These are phyloP conservation scores for Mrakia gelida DNA, from an alignment of 768 basidiomycete species.

Conservation along the genomic window DNA sequence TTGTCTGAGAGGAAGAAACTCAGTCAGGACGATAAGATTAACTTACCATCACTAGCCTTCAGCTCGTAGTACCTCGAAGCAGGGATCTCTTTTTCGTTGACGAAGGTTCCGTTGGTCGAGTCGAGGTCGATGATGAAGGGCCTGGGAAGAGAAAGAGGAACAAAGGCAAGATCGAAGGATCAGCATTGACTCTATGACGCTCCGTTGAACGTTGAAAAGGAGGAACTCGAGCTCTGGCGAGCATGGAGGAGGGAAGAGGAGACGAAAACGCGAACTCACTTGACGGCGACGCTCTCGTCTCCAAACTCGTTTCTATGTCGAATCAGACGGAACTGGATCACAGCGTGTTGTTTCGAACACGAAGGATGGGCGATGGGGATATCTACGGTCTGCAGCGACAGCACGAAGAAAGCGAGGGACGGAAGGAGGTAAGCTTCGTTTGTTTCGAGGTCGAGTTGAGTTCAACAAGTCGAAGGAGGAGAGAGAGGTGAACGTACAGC, in stretches of 20 bases:
- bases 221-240: too few relatives aligned
- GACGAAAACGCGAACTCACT: conserved; percentile 55
- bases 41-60: conserved; percentile 69
- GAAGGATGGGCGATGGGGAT: conserved; percentile 93
- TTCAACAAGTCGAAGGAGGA: neutral
- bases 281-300: conserved; percentile 64
- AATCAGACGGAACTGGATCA: conserved; percentile 88
- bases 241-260: neutral
- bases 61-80: conserved; percentile 82
- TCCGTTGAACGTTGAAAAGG: neutral
- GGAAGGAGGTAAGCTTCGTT: neutral
- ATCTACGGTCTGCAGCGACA: conserved; percentile 48
- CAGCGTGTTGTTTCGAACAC: conserved; percentile 97
- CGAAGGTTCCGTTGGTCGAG: conserved; percentile 92
- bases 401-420: too few relatives aligned
- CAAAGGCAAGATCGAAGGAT: neutral
- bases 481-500: conserved; percentile 54
- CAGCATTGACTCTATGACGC: too few relatives aligned
- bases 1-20: neutral
- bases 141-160: conserved; percentile 47
- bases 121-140: conserved; percentile 97
- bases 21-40: neutral
- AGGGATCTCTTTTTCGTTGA: conserved; percentile 82
- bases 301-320: conserved; percentile 86
- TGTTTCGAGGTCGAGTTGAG: neutral